These are phyloP conservation scores for Tephrocybe rancida DNA, from an alignment of 768 basidiomycete genomes.

Conservation along the genomic window DNA sequence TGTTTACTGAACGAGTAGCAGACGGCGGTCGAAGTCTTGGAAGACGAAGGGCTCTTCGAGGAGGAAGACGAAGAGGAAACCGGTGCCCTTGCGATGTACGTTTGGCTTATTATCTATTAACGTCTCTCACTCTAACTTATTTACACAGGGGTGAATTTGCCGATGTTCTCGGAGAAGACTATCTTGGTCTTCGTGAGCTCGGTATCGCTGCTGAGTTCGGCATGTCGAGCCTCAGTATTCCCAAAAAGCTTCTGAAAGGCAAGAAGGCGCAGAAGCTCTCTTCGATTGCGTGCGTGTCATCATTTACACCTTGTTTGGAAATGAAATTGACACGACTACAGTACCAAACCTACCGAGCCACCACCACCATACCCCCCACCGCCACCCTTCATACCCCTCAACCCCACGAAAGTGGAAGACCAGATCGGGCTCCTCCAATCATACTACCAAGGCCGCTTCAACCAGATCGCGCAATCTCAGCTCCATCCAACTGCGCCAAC, in stretches of 20 bases:
- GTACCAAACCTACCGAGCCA: slow-evolving; percentile 69
- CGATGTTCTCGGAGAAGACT: slow-evolving; percentile 88
- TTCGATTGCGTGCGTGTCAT: slow-evolving; percentile 48
- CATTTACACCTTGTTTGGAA: not conserved
- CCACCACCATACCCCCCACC: slow-evolving; percentile 87
- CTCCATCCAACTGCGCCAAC: slow-evolving; percentile 24
- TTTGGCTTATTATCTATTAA: not conserved
- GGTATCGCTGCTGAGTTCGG: slow-evolving; percentile 89
- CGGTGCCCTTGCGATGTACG: slow-evolving; percentile 61
- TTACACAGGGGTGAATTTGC: slow-evolving; percentile 78
- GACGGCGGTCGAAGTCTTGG: slow-evolving; percentile 51
- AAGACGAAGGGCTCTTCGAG: slow-evolving; percentile 69
- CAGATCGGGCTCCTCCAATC: slow-evolving; percentile 86
- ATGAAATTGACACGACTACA: slow-evolving; percentile 22
- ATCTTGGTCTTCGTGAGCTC: slow-evolving; percentile 84
- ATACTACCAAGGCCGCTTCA: slow-evolving; percentile 68
- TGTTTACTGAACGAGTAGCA: slow-evolving; percentile 14
- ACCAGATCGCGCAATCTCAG: slow-evolving; percentile 34
- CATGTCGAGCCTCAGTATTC: slow-evolving; percentile 74
- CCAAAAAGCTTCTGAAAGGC: slow-evolving; percentile 73
- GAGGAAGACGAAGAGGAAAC: slow-evolving; percentile 57
- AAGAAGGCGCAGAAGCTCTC: slow-evolving; percentile 50
- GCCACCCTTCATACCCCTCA: slow-evolving; percentile 76
- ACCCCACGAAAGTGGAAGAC: slow-evolving; percentile 60
- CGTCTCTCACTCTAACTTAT: not conserved